phyloP scores from a whole-genome alignment of 352 stramenopile species.

The Phytophthora pluvialis region DNA sequence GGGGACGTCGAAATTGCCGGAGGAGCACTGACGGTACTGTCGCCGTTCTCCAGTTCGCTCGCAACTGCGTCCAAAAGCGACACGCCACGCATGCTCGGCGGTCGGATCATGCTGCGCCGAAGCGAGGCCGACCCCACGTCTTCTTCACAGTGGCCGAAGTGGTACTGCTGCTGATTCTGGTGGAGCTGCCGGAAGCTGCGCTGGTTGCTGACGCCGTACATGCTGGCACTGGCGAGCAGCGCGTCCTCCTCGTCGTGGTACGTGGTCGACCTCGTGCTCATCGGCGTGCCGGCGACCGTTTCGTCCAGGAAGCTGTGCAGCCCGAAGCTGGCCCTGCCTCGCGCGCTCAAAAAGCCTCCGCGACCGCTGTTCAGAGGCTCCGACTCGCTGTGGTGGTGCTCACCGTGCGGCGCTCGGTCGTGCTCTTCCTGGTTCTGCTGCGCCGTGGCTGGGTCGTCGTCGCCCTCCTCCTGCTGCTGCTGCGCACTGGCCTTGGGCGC shows the following conservation, averaged over 20 bases:
- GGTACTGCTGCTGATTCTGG: slow-evolving; percentile 76
- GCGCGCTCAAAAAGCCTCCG: slow-evolving; percentile 32
- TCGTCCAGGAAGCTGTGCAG: slow-evolving; percentile 54
- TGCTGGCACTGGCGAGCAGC: slow-evolving; percentile 71
- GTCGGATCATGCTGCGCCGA: slow-evolving; percentile 39
- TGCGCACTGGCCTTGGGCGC: slow-evolving; percentile 3
- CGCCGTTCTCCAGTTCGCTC: slow-evolving; percentile 32
- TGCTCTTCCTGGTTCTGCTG: slow-evolving; percentile 6
- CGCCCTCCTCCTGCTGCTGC: not conserved
- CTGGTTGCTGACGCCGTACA: slow-evolving; percentile 74
- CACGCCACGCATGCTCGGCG: slow-evolving; percentile 35
- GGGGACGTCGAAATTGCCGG: slow-evolving; percentile 27
- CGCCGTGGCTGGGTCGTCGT: not conserved
- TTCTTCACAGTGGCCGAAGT: slow-evolving; percentile 62
- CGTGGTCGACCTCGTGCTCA: slow-evolving; percentile 59
- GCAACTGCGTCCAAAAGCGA: slow-evolving; percentile 24
- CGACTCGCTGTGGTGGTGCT: slow-evolving; percentile 19
- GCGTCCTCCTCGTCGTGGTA: slow-evolving; percentile 81
- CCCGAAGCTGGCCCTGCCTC: slow-evolving; percentile 25
- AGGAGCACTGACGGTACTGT: slow-evolving; percentile 14
- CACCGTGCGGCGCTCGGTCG: not conserved
- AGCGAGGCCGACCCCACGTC: slow-evolving; percentile 44
- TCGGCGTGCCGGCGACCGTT: slow-evolving; percentile 46
- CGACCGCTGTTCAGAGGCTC: slow-evolving; percentile 41
- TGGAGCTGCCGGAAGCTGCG: slow-evolving; percentile 73